A percentile compares a stretch with the other conserved stretches of the same genome.
phyloP scores from a whole-genome alignment of 495 filamentous ascomycete genomes.

The Penicillium bialowiezense region DNA sequence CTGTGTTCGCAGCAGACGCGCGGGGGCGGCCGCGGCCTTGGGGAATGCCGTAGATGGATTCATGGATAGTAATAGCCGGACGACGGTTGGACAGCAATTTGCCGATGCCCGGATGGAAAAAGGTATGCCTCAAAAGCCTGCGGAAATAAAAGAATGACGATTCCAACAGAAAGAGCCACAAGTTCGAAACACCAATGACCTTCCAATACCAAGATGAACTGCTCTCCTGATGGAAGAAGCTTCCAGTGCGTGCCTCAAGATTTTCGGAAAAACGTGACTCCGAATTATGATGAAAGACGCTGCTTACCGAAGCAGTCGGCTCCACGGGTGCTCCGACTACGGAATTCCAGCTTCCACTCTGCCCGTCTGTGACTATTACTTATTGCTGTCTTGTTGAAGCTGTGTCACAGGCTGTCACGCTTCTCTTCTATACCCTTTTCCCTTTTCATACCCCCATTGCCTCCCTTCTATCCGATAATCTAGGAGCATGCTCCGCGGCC shows the following conservation, averaged over 20 bases:
- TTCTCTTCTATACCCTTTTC: conserved; percentile 3
- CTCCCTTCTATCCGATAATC: conserved; percentile 10
- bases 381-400: conserved; percentile 14
- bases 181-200: conserved; percentile 11
- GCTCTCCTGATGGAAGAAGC: conserved; percentile 27
- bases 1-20: conserved; percentile 40
- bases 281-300: conserved; percentile 33
- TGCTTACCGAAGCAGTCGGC: conserved; percentile 34
- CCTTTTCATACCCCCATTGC: conserved; percentile 5
- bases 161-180: conserved; percentile 10
- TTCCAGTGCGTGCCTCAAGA: conserved; percentile 27
- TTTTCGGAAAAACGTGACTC: conserved; percentile 27
- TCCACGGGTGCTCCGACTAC: conserved; percentile 18
- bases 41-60: conserved; percentile 43
- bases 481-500: conserved; percentile 53
- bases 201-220: conserved; percentile 3
- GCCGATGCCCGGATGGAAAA: conserved; percentile 1
- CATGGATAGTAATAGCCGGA: conserved; percentile 31
- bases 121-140: not conserved
- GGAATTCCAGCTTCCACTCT: conserved; percentile 18
- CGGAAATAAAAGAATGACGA: conserved; percentile 7
- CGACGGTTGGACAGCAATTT: conserved; percentile 11
- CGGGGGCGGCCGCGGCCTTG: conserved; percentile 46
- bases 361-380: conserved; percentile 6
- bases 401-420: conserved; percentile 13